A percentile compares a stretch with the other conserved stretches of the same genome.
Evolutionary conservation across 305 asterid genomes (phyloP).

Genomic region (Rubia tinctorum): DNA sequence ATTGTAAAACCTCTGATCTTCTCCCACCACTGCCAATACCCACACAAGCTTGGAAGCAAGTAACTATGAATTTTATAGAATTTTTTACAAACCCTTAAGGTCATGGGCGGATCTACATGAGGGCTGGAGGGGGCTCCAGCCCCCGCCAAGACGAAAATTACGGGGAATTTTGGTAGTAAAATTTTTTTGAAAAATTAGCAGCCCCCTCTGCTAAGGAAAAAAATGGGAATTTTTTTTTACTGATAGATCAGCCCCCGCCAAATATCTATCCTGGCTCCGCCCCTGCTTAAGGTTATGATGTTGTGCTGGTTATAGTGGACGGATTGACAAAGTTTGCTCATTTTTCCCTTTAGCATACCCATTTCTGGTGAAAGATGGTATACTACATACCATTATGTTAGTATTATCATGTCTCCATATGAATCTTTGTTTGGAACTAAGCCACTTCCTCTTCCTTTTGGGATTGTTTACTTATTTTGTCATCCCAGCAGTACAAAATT

Average conservation of each 20-base stretch:
- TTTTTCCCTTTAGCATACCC: not conserved
- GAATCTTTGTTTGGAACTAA: not conserved
- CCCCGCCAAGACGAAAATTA: too few relatives aligned
- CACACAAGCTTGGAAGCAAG: not conserved
- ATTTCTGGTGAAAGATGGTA: not conserved
- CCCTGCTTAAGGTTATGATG: not conserved
- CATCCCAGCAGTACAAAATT: not conserved
- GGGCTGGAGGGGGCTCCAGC: too few relatives aligned
- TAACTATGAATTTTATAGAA: slow-evolving; percentile 8
- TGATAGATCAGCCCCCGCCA: too few relatives aligned
- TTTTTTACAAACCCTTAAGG: too few relatives aligned
- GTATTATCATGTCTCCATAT: too few relatives aligned
- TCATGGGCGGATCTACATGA: too few relatives aligned
- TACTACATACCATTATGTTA: not conserved
- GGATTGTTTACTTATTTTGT: not conserved
- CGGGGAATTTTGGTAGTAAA: too few relatives aligned
- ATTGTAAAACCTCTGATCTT: not conserved
- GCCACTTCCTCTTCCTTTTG: not conserved
- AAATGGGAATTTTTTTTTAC: too few relatives aligned
- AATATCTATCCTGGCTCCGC: too few relatives aligned
- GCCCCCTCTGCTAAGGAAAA: too few relatives aligned
- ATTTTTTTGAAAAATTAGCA: too few relatives aligned
- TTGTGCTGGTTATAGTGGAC: not conserved
- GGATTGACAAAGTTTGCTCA: slow-evolving; percentile 7
- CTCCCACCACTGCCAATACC: not conserved